These are phyloP conservation scores for Trichoderma simmonsii DNA, from an alignment of 2,329 filamentous ascomycete species.

Conservation along the genomic window DNA sequence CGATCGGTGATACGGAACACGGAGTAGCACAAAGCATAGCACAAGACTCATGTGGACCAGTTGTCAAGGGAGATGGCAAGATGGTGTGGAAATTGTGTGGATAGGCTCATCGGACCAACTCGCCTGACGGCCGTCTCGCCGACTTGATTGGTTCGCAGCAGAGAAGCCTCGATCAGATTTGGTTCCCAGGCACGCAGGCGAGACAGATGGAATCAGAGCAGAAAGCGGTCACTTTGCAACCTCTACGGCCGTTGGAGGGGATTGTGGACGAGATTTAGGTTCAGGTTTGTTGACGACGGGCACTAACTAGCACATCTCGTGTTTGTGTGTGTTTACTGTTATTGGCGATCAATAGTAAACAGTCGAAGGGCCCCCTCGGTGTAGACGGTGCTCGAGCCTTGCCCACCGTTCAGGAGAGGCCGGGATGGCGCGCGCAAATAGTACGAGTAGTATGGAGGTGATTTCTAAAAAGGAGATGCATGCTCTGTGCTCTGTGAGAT, in stretches of 20 bases:
- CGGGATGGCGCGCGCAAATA: not conserved
- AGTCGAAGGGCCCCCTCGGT: not conserved
- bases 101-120: not conserved
- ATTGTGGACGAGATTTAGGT: not conserved
- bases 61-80: constrained; percentile 2
- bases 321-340: not conserved
- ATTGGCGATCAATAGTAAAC: not conserved
- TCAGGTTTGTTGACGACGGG: not conserved
- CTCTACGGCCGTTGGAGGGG: not conserved
- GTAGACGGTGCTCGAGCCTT: not conserved
- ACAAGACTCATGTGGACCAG: not conserved
- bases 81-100: not conserved
- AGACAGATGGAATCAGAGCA: not conserved
- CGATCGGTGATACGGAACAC: constrained; percentile 11
- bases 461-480: not conserved
- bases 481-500: not conserved
- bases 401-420: not conserved
- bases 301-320: not conserved
- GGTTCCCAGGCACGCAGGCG: not conserved
- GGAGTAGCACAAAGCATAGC: not conserved
- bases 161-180: not conserved
- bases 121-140: not conserved
- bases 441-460: not conserved
- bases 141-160: not conserved
- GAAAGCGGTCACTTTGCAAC: not conserved